phyloP scores from a whole-genome alignment of 352 stramenopile genomes.

The Phytophthora brassicae region DNA sequence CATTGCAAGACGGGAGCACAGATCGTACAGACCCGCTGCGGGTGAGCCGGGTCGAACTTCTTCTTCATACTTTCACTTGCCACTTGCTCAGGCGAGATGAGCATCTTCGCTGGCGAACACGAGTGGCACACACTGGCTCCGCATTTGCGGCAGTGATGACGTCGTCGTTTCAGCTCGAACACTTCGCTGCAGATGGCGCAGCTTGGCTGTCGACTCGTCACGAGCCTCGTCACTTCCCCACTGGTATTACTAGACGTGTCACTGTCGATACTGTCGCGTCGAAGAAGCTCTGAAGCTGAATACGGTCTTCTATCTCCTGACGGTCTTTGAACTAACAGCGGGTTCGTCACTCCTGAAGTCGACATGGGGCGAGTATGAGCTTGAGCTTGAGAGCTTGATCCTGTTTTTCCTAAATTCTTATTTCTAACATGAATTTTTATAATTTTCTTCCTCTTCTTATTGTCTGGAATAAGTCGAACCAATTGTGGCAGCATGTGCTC shows the following conservation, averaged over 20 bases:
- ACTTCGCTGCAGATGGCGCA: conserved; percentile 79
- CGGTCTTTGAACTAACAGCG: conserved; percentile 7
- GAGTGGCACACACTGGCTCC: conserved; percentile 64
- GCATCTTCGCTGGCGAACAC: conserved; percentile 73
- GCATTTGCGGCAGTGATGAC: conserved; percentile 78
- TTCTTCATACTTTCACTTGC: conserved; percentile 42
- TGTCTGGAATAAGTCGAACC: conserved; percentile 73
- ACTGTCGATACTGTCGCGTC: conserved; percentile 45
- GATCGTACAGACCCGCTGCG: conserved; percentile 81
- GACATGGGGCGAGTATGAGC: conserved; percentile 36
- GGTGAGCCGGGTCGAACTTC: conserved; percentile 68
- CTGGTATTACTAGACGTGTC: conserved; percentile 45
- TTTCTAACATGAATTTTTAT: conserved; percentile 56
- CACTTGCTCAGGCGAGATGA: conserved; percentile 74
- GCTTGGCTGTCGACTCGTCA: conserved; percentile 47
- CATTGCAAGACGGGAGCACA: conserved; percentile 75
- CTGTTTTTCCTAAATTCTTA: conserved; percentile 12
- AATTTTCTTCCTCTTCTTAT: conserved; percentile 74
- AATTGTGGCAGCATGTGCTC: conserved; percentile 82
- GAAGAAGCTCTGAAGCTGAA: conserved; percentile 44
- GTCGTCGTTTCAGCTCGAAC: conserved; percentile 77
- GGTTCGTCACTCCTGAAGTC: conserved; percentile 32
- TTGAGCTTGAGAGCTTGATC: conserved; percentile 1
- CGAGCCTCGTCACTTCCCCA: conserved; percentile 30
- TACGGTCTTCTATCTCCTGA: conserved; percentile 40